Evolutionary conservation across 345 rosid species (phyloP).

Genomic region (Salix arbutifolia): DNA sequence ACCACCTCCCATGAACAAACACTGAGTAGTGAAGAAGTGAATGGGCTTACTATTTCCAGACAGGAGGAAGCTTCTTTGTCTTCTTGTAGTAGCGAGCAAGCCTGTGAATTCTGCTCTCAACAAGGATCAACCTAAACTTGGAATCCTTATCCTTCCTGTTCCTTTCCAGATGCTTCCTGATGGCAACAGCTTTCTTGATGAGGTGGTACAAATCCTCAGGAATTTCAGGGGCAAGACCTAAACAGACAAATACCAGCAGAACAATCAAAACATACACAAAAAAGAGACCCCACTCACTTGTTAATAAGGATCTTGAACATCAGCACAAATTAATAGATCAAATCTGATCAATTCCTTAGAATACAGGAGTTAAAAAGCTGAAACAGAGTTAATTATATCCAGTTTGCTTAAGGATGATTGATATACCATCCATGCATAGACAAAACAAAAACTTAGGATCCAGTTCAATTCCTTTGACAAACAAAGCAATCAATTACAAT

Average conservation of each 20-base stretch:
- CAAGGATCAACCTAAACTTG: conserved; percentile 82
- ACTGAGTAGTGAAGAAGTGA: no score
- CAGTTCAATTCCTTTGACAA: not conserved
- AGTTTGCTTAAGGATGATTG: not conserved
- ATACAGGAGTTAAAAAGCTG: no score
- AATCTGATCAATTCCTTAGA: no score
- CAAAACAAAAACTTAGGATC: not conserved
- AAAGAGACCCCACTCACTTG: not conserved
- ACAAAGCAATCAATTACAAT: not conserved
- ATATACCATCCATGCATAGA: not conserved
- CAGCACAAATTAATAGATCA: not conserved
- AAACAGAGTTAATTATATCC: no score
- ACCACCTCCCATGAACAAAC: not conserved
- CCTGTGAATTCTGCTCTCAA: conserved; percentile 88
- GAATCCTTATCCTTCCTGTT: conserved; percentile 96
- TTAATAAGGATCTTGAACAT: not conserved
- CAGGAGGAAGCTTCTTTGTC: conserved; percentile 91
- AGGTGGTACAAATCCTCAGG: conserved; percentile 89
- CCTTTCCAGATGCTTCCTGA: conserved; percentile 94
- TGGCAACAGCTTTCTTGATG: conserved; percentile 90
- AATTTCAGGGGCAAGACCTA: conserved; percentile 86
- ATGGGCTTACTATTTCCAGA: conserved; percentile 78
- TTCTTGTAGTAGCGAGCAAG: conserved; percentile 96
- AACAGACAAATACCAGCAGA: not conserved
- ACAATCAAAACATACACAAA: not conserved